These are phyloP conservation scores for Aspergillus bridgeri DNA, from an alignment of 495 filamentous ascomycete species.

Conservation along the genomic window DNA sequence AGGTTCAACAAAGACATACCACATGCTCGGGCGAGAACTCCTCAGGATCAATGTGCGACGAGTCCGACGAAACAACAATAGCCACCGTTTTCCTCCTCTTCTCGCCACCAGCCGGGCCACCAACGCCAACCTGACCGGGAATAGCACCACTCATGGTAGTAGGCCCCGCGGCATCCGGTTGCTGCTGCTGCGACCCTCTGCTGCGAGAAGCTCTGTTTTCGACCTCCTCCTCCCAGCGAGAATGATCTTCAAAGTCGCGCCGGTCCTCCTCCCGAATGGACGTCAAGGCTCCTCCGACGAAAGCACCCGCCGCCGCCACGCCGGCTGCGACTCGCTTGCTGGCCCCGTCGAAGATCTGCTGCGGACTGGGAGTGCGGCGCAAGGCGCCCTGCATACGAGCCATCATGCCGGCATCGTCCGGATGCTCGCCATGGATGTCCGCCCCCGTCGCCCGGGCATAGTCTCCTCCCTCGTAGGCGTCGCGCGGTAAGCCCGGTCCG, in stretches of 20 bases:
- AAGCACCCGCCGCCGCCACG: conserved; percentile 78
- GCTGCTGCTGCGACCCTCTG: conserved; percentile 27
- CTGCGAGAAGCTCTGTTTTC: conserved; percentile 38
- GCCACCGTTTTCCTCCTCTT: conserved; percentile 68
- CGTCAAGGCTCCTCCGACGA: conserved; percentile 71
- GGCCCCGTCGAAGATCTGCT: conserved; percentile 79
- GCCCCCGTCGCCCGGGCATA: conserved; percentile 30
- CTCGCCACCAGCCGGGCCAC: conserved; percentile 16
- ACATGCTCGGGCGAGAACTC: conserved; percentile 71
- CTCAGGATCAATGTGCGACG: conserved; percentile 53
- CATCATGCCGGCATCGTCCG: conserved; percentile 62
- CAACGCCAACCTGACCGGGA: conserved; percentile 18
- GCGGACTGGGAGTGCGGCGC: conserved; percentile 82
- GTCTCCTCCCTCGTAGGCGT: conserved; percentile 26
- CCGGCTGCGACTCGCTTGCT: conserved; percentile 73
- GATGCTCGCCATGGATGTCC: conserved; percentile 33
- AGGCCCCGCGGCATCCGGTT: conserved; percentile 15
- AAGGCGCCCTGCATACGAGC: conserved; percentile 78
- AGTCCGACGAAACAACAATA: conserved; percentile 79
- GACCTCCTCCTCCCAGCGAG: conserved; percentile 80
- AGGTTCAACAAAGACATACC: conserved; percentile 47
- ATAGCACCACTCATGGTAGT: conserved; percentile 31
- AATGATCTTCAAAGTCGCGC: conserved; percentile 75
- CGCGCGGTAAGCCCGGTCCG: conserved; percentile 27
- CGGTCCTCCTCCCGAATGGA: conserved; percentile 83